A percentile compares a stretch with the other conserved stretches of the same genome.
Conservation (phyloP, 2,329 filamentous ascomycete species). For the Magnaporthiopsis poae region DNA sequence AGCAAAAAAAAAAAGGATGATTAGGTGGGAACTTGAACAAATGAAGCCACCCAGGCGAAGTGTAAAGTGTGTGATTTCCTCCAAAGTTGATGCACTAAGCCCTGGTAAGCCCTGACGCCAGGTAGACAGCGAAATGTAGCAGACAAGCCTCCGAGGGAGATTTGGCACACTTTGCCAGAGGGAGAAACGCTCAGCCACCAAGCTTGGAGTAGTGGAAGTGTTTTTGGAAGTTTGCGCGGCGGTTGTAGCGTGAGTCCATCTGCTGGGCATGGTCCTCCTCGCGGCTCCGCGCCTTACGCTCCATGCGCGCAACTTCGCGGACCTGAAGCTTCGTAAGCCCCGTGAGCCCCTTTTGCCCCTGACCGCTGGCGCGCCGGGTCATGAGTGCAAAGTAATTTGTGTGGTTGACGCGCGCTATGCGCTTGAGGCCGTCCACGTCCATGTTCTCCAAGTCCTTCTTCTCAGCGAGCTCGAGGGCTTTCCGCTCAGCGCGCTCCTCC, state of each 20-base stretch:
- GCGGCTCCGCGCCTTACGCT: slow-evolving; percentile 59
- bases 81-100: background rate
- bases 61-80: background rate
- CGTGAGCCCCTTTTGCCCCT: slow-evolving; percentile 71
- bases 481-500: slow-evolving; percentile 42
- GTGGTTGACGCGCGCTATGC: slow-evolving; percentile 28
- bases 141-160: background rate
- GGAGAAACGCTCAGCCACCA: slow-evolving; percentile 2
- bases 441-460: slow-evolving; percentile 30
- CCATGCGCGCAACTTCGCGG: slow-evolving; percentile 52
- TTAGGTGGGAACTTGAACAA: background rate
- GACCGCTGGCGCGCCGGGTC: slow-evolving; percentile 60
- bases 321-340: slow-evolving; percentile 70
- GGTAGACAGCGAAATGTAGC: background rate
- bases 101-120: background rate
- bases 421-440: slow-evolving; percentile 36
- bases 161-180: background rate
- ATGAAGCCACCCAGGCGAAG: background rate
- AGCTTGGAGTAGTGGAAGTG: slow-evolving; percentile 38
- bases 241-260: slow-evolving; percentile 62
- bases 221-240: slow-evolving; percentile 64
- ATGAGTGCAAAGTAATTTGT: slow-evolving; percentile 45
- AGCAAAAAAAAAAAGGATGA: too few relatives aligned
- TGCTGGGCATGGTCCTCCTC: slow-evolving; percentile 52
- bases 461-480: slow-evolving; percentile 52